These are phyloP conservation scores for Rhodotorula diobovata DNA, from an alignment of 768 basidiomycete species.

Conservation along the genomic window DNA sequence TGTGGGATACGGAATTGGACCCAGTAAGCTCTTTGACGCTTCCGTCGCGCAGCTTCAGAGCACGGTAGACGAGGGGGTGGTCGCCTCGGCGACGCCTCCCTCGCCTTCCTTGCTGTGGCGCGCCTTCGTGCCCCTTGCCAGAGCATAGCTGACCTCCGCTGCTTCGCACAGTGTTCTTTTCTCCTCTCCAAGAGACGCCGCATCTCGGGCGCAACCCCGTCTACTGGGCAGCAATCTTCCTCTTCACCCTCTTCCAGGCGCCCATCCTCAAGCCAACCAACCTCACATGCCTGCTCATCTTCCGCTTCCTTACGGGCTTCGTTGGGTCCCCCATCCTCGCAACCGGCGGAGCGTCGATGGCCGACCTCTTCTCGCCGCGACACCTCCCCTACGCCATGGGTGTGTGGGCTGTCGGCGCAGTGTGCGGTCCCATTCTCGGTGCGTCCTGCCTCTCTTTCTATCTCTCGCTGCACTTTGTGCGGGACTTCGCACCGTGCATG, in stretches of 20 bases:
- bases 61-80: too few relatives aligned
- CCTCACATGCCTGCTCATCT: not conserved
- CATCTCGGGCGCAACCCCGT: conserved; percentile 47
- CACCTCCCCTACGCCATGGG: conserved; percentile 28
- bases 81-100: not conserved
- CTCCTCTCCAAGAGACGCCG: conserved; percentile 47
- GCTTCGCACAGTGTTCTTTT: conserved; percentile 28
- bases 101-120: too few relatives aligned
- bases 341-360: conserved; percentile 46
- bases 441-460: not conserved
- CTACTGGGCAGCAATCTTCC: conserved; percentile 47
- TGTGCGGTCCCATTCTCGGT: conserved; percentile 29
- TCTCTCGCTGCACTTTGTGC: too few relatives aligned
- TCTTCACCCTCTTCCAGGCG: conserved; percentile 48
- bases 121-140: too few relatives aligned
- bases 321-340: conserved; percentile 48
- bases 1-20: conserved; percentile 46
- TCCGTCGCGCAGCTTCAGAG: not conserved
- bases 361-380: conserved; percentile 10
- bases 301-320: conserved; percentile 49
- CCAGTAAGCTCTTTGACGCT: conserved; percentile 24
- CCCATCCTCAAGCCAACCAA: conserved; percentile 8
- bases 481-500: too few relatives aligned
- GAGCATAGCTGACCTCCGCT: too few relatives aligned
- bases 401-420: conserved; percentile 45